phyloP scores from a whole-genome alignment of 805 yeast species.

The Cyberlindnera samutprakarnensis region DNA sequence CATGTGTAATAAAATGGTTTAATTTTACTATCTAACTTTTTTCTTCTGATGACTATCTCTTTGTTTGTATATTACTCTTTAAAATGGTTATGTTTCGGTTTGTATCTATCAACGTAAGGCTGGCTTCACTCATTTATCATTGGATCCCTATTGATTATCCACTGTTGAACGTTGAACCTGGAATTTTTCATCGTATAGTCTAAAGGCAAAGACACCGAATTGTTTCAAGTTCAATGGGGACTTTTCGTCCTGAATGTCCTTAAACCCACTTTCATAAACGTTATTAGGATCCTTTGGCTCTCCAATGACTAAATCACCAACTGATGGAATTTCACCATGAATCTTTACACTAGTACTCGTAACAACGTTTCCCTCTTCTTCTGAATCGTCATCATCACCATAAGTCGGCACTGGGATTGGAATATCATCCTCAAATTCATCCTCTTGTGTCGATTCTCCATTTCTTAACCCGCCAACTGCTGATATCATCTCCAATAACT shows the following conservation, averaged over 20 bases:
- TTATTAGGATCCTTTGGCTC: constrained; percentile 13
- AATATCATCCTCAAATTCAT: constrained; percentile 23
- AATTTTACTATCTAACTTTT: too few species aligned
- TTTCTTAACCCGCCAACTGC: constrained; percentile 39
- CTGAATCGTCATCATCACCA: constrained; percentile 22
- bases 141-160: constrained; percentile 8
- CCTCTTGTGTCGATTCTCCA: constrained; percentile 18
- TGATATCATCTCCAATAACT: constrained; percentile 33
- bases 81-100: too few species aligned
- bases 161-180: constrained; percentile 14
- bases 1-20: constrained; percentile 3
- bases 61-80: too few species aligned
- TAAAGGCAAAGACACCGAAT: constrained; percentile 15
- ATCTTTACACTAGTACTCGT: constrained; percentile 5
- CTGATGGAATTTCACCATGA: constrained; percentile 7
- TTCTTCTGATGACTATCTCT: constrained; percentile 4
- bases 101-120: too few species aligned
- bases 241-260: constrained; percentile 8
- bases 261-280: constrained; percentile 17
- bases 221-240: constrained; percentile 9
- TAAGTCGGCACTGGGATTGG: constrained; percentile 30
- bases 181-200: constrained; percentile 15
- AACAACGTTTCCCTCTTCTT: constrained; percentile 19
- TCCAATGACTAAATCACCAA: constrained; percentile 13
- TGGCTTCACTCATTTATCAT: background rate